These are phyloP conservation scores for Thalassiosira mediterranea DNA, from an alignment of 352 stramenopile genomes.

Conservation along the genomic window DNA sequence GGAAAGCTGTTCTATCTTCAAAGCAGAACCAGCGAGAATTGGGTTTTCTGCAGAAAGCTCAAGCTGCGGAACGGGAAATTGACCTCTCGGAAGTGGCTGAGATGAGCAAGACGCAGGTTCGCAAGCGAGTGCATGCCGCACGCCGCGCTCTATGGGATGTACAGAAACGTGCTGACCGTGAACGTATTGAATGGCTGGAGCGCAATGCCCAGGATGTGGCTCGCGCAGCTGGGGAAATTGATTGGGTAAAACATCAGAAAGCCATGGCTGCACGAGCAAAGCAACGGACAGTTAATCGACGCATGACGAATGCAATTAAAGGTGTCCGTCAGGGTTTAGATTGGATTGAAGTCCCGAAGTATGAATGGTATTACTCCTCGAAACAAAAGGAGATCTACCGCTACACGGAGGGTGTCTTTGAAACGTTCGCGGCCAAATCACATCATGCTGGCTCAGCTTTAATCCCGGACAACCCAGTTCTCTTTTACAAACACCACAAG, in stretches of 20 bases:
- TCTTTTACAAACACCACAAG: constrained; percentile 9
- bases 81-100: neutral
- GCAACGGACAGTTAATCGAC: neutral
- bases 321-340: neutral
- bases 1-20: constrained; percentile 25
- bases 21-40: neutral
- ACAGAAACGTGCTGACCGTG: constrained; percentile 12
- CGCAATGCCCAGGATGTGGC: constrained; percentile 17
- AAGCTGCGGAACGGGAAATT: neutral
- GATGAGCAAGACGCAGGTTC: neutral
- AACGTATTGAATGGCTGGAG: constrained; percentile 30
- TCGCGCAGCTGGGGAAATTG: constrained; percentile 17
- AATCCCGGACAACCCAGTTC: neutral
- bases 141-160: neutral
- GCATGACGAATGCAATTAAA: constrained; percentile 4
- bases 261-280: neutral
- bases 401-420: constrained; percentile 9
- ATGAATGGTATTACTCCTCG: constrained; percentile 14
- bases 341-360: constrained; percentile 13
- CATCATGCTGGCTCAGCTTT: neutral
- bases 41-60: neutral
- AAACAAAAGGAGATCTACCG: constrained; percentile 12
- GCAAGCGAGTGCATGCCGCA: neutral
- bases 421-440: neutral
- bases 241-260: constrained; percentile 22